phyloP scores from a whole-genome alignment of 306 rosid genomes.

The Comarum palustre region DNA sequence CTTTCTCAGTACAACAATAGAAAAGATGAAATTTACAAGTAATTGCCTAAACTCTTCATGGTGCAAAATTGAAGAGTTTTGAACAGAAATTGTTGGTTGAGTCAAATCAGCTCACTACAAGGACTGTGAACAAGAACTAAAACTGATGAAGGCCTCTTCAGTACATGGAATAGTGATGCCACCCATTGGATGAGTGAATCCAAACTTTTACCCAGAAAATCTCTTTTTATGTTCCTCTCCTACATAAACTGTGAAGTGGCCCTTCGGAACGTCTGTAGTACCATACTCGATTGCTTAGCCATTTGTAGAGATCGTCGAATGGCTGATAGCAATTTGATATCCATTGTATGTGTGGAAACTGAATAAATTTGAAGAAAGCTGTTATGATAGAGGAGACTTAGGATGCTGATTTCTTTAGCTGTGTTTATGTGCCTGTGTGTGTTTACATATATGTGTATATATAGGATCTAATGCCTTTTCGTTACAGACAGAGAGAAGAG shows the following conservation, averaged over 20 bases:
- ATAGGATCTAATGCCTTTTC: not conserved
- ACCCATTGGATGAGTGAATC: conserved; percentile 31
- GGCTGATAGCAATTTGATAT: not conserved
- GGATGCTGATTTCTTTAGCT: not conserved
- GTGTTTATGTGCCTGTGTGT: not conserved
- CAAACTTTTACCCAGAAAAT: conserved; percentile 29
- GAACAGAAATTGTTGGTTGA: not conserved
- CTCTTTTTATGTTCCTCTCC: conserved; percentile 19
- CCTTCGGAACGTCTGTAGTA: conserved; percentile 4
- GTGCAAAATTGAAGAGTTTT: conserved; percentile 2
- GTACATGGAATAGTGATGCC: conserved; percentile 33
- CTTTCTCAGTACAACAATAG: not conserved
- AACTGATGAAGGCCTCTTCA: conserved; percentile 17
- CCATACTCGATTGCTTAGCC: not conserved
- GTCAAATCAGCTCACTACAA: not conserved
- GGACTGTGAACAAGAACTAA: conserved; percentile 18
- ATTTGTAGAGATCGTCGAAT: not conserved
- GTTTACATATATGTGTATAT: not conserved
- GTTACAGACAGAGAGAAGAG: too few relatives aligned
- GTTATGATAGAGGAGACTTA: not conserved
- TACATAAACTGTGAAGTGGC: conserved; percentile 25
- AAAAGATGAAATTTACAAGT: conserved; percentile 5
- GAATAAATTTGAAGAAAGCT: not conserved
- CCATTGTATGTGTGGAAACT: conserved; percentile 9
- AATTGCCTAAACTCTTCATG: not conserved